Conservation (phyloP, 805 yeast genomes). For the Babjeviella inositovora region DNA sequence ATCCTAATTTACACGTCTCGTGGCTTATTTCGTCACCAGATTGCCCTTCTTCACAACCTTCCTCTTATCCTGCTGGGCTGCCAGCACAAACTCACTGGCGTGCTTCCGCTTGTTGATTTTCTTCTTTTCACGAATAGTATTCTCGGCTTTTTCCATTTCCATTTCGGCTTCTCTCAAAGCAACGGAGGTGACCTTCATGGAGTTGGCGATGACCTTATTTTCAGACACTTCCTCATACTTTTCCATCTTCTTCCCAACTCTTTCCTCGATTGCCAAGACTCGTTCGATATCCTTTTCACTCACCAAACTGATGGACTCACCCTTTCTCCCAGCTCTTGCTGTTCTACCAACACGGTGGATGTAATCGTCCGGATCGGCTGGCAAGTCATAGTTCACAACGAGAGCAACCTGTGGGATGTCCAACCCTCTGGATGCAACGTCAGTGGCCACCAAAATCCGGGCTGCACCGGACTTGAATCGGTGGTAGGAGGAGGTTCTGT, state of each 20-base stretch:
- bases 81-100: conserved; percentile 4
- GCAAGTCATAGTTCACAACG: conserved; percentile 84
- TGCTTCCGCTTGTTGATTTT: conserved; percentile 29
- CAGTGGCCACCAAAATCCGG: conserved; percentile 83
- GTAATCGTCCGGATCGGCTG: conserved; percentile 92
- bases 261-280: conserved; percentile 71
- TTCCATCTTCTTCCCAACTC: conserved; percentile 71
- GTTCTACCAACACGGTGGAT: conserved; percentile 98
- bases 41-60: conserved; percentile 1
- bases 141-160: conserved; percentile 85
- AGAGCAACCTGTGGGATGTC: conserved; percentile 89
- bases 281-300: conserved; percentile 77
- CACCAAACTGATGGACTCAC: conserved; percentile 70
- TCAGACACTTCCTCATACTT: conserved; percentile 59
- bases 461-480: conserved; percentile 93
- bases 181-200: conserved; percentile 51
- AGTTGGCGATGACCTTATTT: conserved; percentile 56
- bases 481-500: conserved; percentile 81
- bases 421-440: conserved; percentile 93
- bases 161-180: conserved; percentile 84
- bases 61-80: not conserved
- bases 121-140: conserved; percentile 72
- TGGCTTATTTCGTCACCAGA: no score
- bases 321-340: conserved; percentile 91
- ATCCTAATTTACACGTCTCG: no score